These are phyloP conservation scores for Evernia prunastri DNA, from an alignment of 495 filamentous ascomycete species.

Conservation along the genomic window DNA sequence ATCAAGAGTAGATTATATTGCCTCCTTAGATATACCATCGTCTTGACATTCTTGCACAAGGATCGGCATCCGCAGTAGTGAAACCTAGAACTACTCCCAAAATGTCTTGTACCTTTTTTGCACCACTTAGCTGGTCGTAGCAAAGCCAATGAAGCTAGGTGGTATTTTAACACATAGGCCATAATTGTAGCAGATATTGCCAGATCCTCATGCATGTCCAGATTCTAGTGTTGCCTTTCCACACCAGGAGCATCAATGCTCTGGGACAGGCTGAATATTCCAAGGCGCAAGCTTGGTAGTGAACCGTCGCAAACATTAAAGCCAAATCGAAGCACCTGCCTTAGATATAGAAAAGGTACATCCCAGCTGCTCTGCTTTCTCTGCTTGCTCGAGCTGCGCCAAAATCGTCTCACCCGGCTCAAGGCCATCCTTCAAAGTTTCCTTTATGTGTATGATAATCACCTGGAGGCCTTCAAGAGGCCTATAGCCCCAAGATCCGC, in stretches of 20 bases:
- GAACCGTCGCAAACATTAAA: conserved; percentile 21
- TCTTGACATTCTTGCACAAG: too few species aligned
- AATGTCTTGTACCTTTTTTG: neutral
- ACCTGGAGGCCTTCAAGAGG: conserved; percentile 53
- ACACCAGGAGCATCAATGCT: neutral
- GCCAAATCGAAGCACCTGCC: conserved; percentile 44
- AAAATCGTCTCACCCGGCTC: conserved; percentile 58
- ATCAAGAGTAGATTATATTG: too few species aligned
- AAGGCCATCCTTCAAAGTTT: conserved; percentile 59
- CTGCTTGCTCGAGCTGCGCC: conserved; percentile 56
- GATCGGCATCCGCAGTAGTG: too few species aligned
- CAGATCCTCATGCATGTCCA: neutral
- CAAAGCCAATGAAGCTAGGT: neutral
- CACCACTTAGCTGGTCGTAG: neutral
- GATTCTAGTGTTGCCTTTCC: neutral
- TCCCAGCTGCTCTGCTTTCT: conserved; percentile 56
- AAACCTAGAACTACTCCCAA: too few species aligned
- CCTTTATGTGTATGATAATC: conserved; percentile 81
- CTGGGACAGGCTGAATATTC: neutral
- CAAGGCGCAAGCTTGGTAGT: neutral
- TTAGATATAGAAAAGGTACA: conserved; percentile 69
- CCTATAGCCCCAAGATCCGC: neutral
- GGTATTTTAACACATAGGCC: neutral
- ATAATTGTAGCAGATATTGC: neutral
- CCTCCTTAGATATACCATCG: too few species aligned